phyloP scores from a whole-genome alignment of 257 asterid species.

The Solanum megistacrolobum region DNA sequence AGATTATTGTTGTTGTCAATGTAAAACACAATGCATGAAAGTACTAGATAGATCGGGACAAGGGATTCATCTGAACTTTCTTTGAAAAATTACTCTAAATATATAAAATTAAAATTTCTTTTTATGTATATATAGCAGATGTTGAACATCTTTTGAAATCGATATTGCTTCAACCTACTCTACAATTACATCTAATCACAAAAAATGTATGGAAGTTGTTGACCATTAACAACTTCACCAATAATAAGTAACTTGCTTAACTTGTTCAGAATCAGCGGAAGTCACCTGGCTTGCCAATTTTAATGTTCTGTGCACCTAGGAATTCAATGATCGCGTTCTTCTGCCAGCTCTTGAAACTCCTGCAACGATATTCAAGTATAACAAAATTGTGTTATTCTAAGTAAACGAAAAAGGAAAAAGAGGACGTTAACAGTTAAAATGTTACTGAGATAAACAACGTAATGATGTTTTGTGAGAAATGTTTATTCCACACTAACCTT shows the following conservation, averaged over 20 bases:
- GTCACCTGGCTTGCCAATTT: constrained; percentile 80
- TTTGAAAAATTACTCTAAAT: not conserved
- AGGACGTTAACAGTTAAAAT: not conserved
- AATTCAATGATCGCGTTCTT: constrained; percentile 65
- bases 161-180: not conserved
- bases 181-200: not conserved
- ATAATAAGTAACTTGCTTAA: not conserved
- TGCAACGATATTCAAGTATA: constrained; percentile 18
- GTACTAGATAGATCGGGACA: not conserved
- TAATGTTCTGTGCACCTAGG: constrained; percentile 41
- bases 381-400: not conserved
- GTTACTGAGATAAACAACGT: not conserved
- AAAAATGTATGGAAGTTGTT: not conserved
- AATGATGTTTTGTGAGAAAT: not conserved
- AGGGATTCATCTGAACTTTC: not conserved
- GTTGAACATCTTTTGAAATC: not conserved
- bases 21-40: not conserved
- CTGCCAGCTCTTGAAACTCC: constrained; percentile 98
- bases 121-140: too few species aligned
- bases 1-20: not conserved
- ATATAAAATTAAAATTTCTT: too few species aligned
- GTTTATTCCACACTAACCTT: not conserved
- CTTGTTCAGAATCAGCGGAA: constrained; percentile 28
- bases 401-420: not conserved
- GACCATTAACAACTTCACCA: not conserved